phyloP scores from a whole-genome alignment of 768 basidiomycete genomes.

The Leucogyrophana mollusca region DNA sequence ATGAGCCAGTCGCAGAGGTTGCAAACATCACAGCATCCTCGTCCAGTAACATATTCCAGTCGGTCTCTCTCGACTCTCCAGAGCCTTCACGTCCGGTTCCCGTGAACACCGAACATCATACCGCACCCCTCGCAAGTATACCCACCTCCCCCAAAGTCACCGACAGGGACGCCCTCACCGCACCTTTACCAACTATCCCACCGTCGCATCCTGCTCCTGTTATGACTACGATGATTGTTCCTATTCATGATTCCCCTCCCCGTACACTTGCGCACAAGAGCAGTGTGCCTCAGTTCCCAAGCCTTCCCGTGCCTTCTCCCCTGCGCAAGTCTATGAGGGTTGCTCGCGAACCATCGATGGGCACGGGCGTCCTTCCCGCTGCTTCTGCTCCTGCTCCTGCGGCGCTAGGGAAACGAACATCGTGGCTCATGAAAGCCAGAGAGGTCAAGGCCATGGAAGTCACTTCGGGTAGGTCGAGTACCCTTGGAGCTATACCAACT shows the following conservation, averaged over 20 bases:
- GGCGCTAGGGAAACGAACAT: conserved; percentile 63
- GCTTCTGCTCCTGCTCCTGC: conserved; percentile 33
- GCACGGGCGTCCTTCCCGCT: conserved; percentile 29
- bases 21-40: conserved; percentile 18
- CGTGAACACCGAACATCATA: background rate
- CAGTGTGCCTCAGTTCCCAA: conserved; percentile 49
- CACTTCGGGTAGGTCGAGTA: conserved; percentile 31
- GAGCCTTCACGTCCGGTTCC: conserved; percentile 21
- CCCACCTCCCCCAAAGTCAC: conserved; percentile 1
- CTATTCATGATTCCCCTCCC: conserved; percentile 33
- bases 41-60: conserved; percentile 36
- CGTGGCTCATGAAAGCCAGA: conserved; percentile 78
- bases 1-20: conserved; percentile 16
- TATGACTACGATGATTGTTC: conserved; percentile 27
- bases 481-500: conserved; percentile 3
- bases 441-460: conserved; percentile 70
- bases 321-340: conserved; percentile 65
- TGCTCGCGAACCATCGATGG: conserved; percentile 42
- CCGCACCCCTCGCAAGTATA: background rate
- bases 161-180: conserved; percentile 21
- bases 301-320: conserved; percentile 67
- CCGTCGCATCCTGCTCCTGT: conserved; percentile 6
- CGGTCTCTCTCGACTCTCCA: conserved; percentile 39
- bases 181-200: conserved; percentile 17
- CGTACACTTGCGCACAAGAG: conserved; percentile 35